Percentiles rank a stretch among this genome's conserved stretches.
These are phyloP conservation scores for Myxozyma neotropica DNA, from an alignment of 805 yeast genomes.

Conservation along the genomic window DNA sequence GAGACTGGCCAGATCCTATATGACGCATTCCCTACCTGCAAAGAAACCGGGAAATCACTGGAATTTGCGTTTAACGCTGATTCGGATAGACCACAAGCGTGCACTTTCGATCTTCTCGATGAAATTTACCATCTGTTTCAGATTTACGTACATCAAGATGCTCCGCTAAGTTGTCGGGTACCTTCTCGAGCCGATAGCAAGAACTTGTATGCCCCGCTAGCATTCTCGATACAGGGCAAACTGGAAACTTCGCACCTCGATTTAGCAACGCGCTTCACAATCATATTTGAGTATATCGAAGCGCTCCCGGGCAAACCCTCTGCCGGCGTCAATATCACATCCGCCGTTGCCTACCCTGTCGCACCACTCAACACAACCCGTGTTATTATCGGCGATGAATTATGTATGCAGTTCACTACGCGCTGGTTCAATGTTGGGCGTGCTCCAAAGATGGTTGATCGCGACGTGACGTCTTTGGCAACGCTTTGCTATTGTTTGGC, in stretches of 20 bases:
- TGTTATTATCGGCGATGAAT: slow-evolving; percentile 64
- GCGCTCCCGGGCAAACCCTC: slow-evolving; percentile 40
- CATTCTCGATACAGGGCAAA: slow-evolving; percentile 66
- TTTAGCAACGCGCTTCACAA: slow-evolving; percentile 59
- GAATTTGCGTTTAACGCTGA: slow-evolving; percentile 55
- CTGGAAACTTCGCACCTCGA: slow-evolving; percentile 70
- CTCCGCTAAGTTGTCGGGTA: slow-evolving; percentile 69
- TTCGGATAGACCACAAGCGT: slow-evolving; percentile 51
- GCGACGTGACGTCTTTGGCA: slow-evolving; percentile 20
- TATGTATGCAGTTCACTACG: slow-evolving; percentile 59
- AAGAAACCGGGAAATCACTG: slow-evolving; percentile 65
- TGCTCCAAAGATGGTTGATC: slow-evolving; percentile 22
- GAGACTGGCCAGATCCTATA: slow-evolving; percentile 59
- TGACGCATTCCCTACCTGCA: slow-evolving; percentile 61
- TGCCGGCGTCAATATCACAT: slow-evolving; percentile 39
- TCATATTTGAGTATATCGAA: slow-evolving; percentile 48
- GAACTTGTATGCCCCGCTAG: slow-evolving; percentile 52
- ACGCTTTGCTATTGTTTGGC: slow-evolving; percentile 34
- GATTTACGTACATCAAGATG: slow-evolving; percentile 74
- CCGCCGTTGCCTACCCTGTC: slow-evolving; percentile 29
- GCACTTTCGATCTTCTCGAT: slow-evolving; percentile 65
- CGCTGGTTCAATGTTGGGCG: slow-evolving; percentile 51
- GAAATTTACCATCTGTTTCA: slow-evolving; percentile 72
- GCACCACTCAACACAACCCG: slow-evolving; percentile 44
- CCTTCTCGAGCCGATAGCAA: slow-evolving; percentile 51